A percentile compares a stretch with the other conserved stretches of the same genome.
phyloP scores from a whole-genome alignment of 345 rosid genomes.

The Citrus maxima region DNA sequence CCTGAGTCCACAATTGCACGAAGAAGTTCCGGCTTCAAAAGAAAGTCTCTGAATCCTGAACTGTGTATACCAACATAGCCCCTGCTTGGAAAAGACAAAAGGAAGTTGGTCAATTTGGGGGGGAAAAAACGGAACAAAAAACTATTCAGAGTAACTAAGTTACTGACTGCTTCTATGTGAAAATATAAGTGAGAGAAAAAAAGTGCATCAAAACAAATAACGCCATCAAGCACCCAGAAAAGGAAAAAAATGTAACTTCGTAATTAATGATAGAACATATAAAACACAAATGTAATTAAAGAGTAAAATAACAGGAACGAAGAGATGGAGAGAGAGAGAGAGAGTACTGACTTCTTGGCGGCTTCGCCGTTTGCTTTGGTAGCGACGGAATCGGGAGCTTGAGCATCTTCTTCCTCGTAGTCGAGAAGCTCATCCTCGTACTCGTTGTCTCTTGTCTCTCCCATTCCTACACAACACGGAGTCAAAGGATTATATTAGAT shows the following conservation, averaged over 20 bases:
- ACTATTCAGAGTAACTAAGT: too few relatives aligned
- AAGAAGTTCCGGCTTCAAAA: slow-evolving; percentile 97
- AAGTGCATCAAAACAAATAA: not conserved
- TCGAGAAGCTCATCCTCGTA: slow-evolving; percentile 99
- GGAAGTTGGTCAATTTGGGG: not conserved
- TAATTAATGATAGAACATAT: not conserved
- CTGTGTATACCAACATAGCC: slow-evolving; percentile 99
- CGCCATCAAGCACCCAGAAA: not conserved
- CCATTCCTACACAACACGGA: slow-evolving; percentile 42
- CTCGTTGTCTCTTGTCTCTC: slow-evolving; percentile 93
- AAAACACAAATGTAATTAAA: not conserved
- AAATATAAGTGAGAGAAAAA: too few relatives aligned
- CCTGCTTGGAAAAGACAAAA: slow-evolving; percentile 30
- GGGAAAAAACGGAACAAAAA: not conserved
- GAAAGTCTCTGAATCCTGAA: slow-evolving; percentile 99
- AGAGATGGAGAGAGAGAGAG: not conserved
- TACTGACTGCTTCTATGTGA: too few relatives aligned
- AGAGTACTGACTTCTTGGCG: slow-evolving; percentile 64
- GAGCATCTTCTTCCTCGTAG: slow-evolving; percentile 96
- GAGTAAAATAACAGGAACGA: not conserved
- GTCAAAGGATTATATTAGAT: not conserved
- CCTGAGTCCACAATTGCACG: slow-evolving; percentile 97
- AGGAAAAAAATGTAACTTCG: not conserved
- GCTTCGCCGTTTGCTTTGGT: slow-evolving; percentile 83
- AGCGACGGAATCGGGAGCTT: slow-evolving; percentile 62